These are phyloP conservation scores for Penicillium palitans DNA, from an alignment of 2,329 filamentous ascomycete genomes.

Conservation along the genomic window DNA sequence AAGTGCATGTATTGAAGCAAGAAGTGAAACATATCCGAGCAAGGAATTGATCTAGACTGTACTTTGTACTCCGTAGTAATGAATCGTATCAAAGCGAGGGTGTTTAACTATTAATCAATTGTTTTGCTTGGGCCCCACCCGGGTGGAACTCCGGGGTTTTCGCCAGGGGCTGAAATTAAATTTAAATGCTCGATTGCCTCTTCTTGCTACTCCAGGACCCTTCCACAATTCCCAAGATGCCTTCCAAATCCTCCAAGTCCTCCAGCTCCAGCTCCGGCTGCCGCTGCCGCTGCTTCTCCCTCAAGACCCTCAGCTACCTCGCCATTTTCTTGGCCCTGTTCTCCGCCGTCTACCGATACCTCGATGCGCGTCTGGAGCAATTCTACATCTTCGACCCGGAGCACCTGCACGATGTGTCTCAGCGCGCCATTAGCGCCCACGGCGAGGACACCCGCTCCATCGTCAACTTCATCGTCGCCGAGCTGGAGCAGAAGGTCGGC, in stretches of 20 bases:
- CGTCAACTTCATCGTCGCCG: constrained; percentile 67
- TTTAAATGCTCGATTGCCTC: constrained; percentile 11
- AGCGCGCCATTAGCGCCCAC: constrained; percentile 65
- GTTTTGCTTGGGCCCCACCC: constrained; percentile 11
- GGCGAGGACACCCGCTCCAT: constrained; percentile 73
- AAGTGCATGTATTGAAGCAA: background rate
- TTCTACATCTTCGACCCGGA: constrained; percentile 75
- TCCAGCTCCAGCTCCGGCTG: constrained; percentile 22
- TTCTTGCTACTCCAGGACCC: background rate
- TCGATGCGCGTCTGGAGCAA: constrained; percentile 41
- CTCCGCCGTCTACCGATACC: constrained; percentile 38
- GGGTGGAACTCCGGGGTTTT: constrained; percentile 20
- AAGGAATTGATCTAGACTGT: background rate
- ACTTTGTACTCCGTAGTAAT: background rate
- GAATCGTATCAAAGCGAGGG: constrained; percentile 1
- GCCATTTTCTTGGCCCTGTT: constrained; percentile 39
- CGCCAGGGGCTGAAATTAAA: constrained; percentile 17
- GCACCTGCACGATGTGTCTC: constrained; percentile 67
- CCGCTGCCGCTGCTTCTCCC: constrained; percentile 29
- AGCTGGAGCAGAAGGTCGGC: constrained; percentile 58
- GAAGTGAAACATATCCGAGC: background rate
- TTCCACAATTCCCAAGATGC: constrained; percentile 18
- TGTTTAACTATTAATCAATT: background rate
- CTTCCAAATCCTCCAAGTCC: constrained; percentile 29
- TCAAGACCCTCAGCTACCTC: constrained; percentile 35